Evolutionary conservation across 768 basidiomycete genomes (phyloP), one percentile per base, ranked within the genome.

Genomic region (Myochromella boudieri): DNA sequence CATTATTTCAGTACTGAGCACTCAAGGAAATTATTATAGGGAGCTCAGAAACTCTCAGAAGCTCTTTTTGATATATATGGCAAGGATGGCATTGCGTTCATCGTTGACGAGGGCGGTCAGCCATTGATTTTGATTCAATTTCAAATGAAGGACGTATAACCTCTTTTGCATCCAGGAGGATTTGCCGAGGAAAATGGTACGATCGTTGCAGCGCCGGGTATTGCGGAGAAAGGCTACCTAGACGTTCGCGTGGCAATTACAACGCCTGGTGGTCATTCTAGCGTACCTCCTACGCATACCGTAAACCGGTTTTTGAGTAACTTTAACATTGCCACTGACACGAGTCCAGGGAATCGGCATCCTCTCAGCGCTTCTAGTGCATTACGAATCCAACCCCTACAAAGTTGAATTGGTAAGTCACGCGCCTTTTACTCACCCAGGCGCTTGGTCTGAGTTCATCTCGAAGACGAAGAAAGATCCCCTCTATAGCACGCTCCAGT

Each of bases 101-200:
- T 97, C 36, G 74, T 97, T 26, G 95, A 97, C 59, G 95, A 97
- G 71, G 93, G 94, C 26, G 80, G 90, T 83, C 62, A 57, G 70
- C n/a, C n/a, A n/a, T n/a, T n/a, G n/a, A n/a, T n/a, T 62, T 21
- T n/a, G 26, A 49, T 18, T 37, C 14, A 34, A 6, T n/a, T n/a
- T 17, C 5, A 4, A 17, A n/a, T 34, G 14, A 6, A 6, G n/a
- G 14, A 12, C 6, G 7, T 12, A 34, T 6, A n/a, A 34, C 33
- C 14, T 34, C 14, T 34, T 34, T 34, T 6, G 33, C 14, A 6
- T 49, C 3, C 42, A 60, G 84, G 75, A 43, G 78, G 79, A 20
- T 82, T 77, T 38, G 55, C 57, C 1, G 72, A 82, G 29, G 56
- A 68, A 25, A 76, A 71, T 45, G 84, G 84, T 5, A 68, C 72